Percentiles rank a stretch among this genome's conserved stretches.
These are phyloP conservation scores for Alternaria postmessia DNA, from an alignment of 2,329 filamentous ascomycete species.

Conservation along the genomic window DNA sequence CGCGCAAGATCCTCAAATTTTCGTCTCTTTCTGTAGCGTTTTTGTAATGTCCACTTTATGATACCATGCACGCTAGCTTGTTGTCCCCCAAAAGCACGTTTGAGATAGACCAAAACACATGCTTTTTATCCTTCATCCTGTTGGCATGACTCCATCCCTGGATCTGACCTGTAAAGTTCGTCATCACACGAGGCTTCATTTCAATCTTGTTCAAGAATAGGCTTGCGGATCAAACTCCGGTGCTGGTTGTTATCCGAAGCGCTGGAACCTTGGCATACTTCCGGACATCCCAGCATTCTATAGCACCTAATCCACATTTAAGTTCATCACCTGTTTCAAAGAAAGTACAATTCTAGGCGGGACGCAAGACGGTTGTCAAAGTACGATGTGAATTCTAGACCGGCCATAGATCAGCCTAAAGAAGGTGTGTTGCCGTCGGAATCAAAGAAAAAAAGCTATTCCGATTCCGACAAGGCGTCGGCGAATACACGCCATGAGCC, in stretches of 20 bases:
- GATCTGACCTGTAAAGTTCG: not conserved
- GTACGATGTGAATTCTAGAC: not conserved
- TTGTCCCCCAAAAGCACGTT: not conserved
- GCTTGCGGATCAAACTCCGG: not conserved
- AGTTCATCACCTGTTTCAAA: not conserved
- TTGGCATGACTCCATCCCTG: too few relatives aligned
- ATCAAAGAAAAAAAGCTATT: not conserved
- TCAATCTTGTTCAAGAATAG: not conserved
- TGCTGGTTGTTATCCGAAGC: not conserved
- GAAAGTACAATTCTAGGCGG: not conserved
- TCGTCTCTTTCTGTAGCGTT: not conserved
- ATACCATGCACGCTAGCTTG: not conserved
- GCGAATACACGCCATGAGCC: not conserved
- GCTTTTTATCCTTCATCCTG: not conserved
- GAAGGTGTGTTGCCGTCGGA: not conserved
- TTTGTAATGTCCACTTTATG: constrained; percentile 1
- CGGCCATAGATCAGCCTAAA: not conserved
- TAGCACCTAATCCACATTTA: not conserved
- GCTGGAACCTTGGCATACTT: not conserved
- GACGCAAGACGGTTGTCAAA: not conserved
- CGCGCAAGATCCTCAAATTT: not conserved
- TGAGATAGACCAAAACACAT: not conserved
- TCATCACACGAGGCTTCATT: not conserved
- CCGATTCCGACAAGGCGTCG: not conserved
- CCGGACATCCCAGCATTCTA: not conserved